Evolutionary conservation across 73 alveolate species (phyloP).

Genomic region (Paramecium octaurelia): DNA sequence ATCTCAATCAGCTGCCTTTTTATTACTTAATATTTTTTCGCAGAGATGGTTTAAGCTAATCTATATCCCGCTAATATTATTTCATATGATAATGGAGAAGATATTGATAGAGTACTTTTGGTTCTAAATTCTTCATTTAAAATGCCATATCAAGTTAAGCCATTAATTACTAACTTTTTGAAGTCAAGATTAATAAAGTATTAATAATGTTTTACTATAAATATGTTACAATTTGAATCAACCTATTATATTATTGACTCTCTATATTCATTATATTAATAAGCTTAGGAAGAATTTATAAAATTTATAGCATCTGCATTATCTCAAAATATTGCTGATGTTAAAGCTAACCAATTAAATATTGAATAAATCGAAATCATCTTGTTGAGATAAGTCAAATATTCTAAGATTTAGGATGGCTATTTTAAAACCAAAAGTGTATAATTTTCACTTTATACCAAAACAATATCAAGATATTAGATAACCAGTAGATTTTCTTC

Average conservation of each 20-base stretch:
- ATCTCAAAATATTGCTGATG: not conserved
- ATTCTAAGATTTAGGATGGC: not conserved
- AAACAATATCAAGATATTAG: not conserved
- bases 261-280: not conserved
- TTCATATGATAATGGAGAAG: not conserved
- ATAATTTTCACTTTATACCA: not conserved
- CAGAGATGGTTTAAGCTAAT: not conserved
- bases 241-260: not conserved
- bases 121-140: not conserved
- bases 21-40: not conserved
- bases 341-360: not conserved
- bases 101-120: not conserved
- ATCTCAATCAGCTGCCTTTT: not conserved
- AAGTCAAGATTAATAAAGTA: not conserved
- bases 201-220: not conserved
- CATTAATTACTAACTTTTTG: not conserved
- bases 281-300: not conserved
- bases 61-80: not conserved
- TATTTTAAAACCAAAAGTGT: not conserved
- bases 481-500: not conserved
- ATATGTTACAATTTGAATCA: constrained; percentile 17
- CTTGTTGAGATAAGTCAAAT: not conserved
- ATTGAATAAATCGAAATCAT: constrained; percentile 2
- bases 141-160: not conserved
- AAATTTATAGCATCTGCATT: constrained; percentile 27